Base-by-base conservation (phyloP, 805 yeast species). In the Cyberlindnera misumaiensis region DNA sequence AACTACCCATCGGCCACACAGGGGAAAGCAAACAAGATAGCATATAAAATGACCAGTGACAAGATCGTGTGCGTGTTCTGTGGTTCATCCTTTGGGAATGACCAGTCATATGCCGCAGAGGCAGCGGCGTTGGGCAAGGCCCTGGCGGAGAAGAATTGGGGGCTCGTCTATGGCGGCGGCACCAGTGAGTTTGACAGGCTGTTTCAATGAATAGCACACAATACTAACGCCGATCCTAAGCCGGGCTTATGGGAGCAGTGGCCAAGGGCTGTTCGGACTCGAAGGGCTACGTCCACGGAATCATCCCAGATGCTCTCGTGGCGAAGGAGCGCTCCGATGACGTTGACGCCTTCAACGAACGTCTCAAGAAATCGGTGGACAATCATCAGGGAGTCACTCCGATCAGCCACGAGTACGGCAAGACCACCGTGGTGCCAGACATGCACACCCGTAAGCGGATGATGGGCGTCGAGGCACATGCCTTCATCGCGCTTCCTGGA, bases 401-500 rank as follows among this genome's bases (percentile, higher is more conserved):
- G 24, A 64, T 82, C 30, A 58, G 63, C 22, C 49, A 54, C 8
- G 65, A 62, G 30, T 85, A 82, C 55, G 95, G 95, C 27, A 72
- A 74, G 51, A 83, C 95, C 12, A 81, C 88, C 0, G 69, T 87
- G 49, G 96, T 87, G 2, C 70, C 74, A 38, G 95, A 85, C 55
- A 87, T 87, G 95, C 96, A 87, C 62, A 81, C 93, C 3, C 72
- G 96, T 57, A 87, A 87, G 67, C 72, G 79, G 57, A 51, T 83
- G 67, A 87, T 87, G 96, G 94, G 88, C 22, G 71, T 74, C 53
- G 89, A 83, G 58, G 80, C 90, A n/a, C 77, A 77, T 48, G 94
- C 90, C 0, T 87, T 87, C 60, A 75, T 87, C 32, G 95, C 95
- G 0, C 70, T 87, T 64, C 95, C 96, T 11, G 96, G 96, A 45